Conservation (phyloP, 2,329 filamentous ascomycete genomes). For the Fusarium nygamai region DNA sequence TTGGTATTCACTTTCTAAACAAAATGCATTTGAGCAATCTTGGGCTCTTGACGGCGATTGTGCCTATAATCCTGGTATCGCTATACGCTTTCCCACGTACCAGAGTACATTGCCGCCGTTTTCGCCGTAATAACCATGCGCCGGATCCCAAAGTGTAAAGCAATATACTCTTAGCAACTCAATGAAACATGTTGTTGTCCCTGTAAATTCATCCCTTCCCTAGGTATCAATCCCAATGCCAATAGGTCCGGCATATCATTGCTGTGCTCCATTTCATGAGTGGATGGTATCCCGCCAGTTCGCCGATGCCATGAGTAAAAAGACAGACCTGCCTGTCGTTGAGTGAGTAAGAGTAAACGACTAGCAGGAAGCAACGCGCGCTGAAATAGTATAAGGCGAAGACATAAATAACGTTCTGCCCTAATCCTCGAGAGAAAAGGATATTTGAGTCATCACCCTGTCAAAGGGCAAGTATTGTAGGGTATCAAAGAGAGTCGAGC, state of each 20-base stretch:
- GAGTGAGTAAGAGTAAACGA: constrained; percentile 17
- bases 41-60: neutral
- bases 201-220: constrained; percentile 2
- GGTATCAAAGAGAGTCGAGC: constrained; percentile 4
- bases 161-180: neutral
- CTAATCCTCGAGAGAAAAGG: constrained; percentile 1
- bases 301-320: constrained; percentile 41
- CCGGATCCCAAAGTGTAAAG: constrained; percentile 2
- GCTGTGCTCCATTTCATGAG: constrained; percentile 18
- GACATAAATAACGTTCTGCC: constrained; percentile 14
- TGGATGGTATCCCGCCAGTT: constrained; percentile 32
- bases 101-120: constrained; percentile 5
- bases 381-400: constrained; percentile 30
- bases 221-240: constrained; percentile 27
- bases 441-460: constrained; percentile 20
- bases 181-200: constrained; percentile 8
- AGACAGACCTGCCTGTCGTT: constrained; percentile 37
- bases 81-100: neutral
- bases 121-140: constrained; percentile 16
- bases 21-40: constrained; percentile 26
- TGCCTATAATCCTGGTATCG: neutral
- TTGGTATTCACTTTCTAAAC: constrained; percentile 3
- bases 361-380: constrained; percentile 37
- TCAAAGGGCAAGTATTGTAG: constrained; percentile 6
- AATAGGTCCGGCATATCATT: constrained; percentile 8